These are phyloP conservation scores for Sporothrix curviconia DNA, from an alignment of 2,329 filamentous ascomycete genomes.

Conservation along the genomic window DNA sequence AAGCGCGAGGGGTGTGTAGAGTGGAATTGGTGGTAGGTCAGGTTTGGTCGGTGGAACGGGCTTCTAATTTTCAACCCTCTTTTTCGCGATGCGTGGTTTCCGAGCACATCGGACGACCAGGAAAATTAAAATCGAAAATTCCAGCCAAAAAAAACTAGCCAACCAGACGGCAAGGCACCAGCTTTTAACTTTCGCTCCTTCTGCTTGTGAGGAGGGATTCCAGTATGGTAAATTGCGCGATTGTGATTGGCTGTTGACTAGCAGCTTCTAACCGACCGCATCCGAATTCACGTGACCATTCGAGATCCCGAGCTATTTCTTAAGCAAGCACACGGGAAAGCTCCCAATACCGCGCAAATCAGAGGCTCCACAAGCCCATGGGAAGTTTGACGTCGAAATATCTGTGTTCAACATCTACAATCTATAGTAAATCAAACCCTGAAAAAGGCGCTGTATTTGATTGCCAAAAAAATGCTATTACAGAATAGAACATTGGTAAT, in stretches of 20 bases:
- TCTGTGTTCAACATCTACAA: too few relatives aligned
- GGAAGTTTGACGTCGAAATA: too few relatives aligned
- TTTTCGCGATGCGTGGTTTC: conserved; percentile 10
- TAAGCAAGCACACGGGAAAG: not conserved
- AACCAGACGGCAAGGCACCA: conserved; percentile 1
- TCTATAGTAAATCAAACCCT: too few relatives aligned
- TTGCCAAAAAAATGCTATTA: too few relatives aligned
- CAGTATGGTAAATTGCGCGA: conserved; percentile 19
- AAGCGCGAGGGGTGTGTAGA: not conserved
- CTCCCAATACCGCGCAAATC: not conserved
- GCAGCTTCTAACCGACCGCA: conserved; percentile 12
- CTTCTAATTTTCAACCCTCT: not conserved
- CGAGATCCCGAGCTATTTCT: conserved; percentile 7
- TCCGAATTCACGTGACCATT: conserved; percentile 20
- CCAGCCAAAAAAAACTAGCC: not conserved
- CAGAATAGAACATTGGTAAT: too few relatives aligned
- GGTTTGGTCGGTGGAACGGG: conserved; percentile 9
- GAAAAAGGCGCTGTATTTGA: too few relatives aligned
- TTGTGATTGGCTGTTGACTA: conserved; percentile 18
- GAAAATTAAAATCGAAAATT: conserved; percentile 11
- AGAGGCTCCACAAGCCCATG: too few relatives aligned
- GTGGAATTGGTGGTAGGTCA: not conserved
- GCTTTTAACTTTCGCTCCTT: not conserved
- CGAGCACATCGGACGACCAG: not conserved
- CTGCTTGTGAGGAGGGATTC: not conserved